Conservation (phyloP, 306 rosid species). For the Lupinus albus region DNA sequence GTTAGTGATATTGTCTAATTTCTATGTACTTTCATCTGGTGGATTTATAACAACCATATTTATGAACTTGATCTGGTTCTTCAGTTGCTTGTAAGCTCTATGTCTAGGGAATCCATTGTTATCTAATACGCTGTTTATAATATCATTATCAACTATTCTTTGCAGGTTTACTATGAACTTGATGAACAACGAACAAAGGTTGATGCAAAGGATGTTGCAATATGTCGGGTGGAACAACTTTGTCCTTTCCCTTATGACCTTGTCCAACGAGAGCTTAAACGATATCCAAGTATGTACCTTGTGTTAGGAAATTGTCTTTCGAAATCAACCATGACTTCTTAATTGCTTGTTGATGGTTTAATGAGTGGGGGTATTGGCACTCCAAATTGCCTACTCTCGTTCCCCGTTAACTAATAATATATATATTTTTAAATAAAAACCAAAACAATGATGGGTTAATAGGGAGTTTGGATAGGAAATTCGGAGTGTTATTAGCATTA, state of each 20-base stretch:
- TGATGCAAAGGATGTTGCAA: slow-evolving; percentile 77
- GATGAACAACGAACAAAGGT: slow-evolving; percentile 75
- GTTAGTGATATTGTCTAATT: background rate
- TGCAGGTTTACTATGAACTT: slow-evolving; percentile 92
- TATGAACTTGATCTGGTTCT: slow-evolving; percentile 11
- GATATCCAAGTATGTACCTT: slow-evolving; percentile 83
- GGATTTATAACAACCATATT: slow-evolving; percentile 14
- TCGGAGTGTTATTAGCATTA: background rate
- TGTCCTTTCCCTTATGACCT: slow-evolving; percentile 98
- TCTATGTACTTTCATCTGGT: slow-evolving; percentile 7
- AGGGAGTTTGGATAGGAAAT: background rate
- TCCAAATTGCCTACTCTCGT: background rate
- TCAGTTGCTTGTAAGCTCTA: background rate
- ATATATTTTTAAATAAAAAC: too few species aligned
- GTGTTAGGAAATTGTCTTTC: slow-evolving; percentile 16
- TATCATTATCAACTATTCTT: background rate
- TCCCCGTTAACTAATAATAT: background rate
- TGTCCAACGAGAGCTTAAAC: slow-evolving; percentile 83
- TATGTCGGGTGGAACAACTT: slow-evolving; percentile 94
- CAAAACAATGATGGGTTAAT: background rate
- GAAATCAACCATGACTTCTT: background rate
- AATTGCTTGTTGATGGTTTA: slow-evolving; percentile 1
- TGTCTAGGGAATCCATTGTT: slow-evolving; percentile 19
- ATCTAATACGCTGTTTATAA: slow-evolving; percentile 21
- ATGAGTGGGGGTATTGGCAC: background rate